These are phyloP conservation scores for Colletotrichum sp. DNA, from an alignment of 2,329 filamentous ascomycete species.

Conservation along the genomic window DNA sequence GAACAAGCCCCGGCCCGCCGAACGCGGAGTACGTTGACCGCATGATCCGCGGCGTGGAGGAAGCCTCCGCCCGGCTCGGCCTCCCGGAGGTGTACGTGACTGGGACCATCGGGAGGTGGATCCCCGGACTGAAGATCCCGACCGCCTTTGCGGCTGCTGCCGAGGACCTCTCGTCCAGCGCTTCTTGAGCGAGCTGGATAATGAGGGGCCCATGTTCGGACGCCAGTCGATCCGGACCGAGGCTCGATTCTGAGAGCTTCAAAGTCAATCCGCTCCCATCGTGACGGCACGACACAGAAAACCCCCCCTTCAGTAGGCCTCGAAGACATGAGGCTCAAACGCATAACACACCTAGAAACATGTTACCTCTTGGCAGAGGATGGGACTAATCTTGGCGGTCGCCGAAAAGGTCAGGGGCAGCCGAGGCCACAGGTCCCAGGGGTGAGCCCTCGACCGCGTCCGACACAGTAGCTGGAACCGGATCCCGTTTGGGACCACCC, in stretches of 20 bases:
- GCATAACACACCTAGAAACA: not conserved
- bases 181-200: not conserved
- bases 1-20: constrained; percentile 43
- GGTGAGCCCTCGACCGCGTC: not conserved
- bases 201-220: not conserved
- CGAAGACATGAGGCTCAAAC: not conserved
- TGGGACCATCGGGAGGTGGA: constrained; percentile 55
- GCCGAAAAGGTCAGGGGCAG: not conserved
- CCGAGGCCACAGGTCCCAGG: not conserved
- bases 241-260: not conserved
- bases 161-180: not conserved
- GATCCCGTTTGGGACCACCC: not conserved
- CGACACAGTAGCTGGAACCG: constrained; percentile 6
- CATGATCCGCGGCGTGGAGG: constrained; percentile 68
- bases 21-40: constrained; percentile 64
- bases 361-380: not conserved
- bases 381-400: not conserved
- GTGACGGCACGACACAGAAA: not conserved
- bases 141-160: not conserved
- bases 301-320: not conserved
- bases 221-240: not conserved
- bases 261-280: not conserved
- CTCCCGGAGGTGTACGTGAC: constrained; percentile 62
- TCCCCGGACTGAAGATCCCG: not conserved
- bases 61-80: constrained; percentile 58